These are phyloP conservation scores for Rhizopus delemar DNA, from an alignment of 371 early-diverging fungal genomes.

Conservation along the genomic window DNA sequence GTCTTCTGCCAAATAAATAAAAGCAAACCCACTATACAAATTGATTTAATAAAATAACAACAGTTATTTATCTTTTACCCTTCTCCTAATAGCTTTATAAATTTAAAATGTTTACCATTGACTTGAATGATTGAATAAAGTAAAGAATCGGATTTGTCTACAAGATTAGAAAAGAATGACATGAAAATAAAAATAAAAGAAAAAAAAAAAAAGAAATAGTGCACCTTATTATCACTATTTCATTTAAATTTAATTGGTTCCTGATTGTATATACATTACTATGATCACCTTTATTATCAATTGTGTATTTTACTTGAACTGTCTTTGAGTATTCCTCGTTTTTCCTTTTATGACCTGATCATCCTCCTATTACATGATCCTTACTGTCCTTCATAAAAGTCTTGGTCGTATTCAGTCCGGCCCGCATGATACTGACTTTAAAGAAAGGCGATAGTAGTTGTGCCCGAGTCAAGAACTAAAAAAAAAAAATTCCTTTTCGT, in stretches of 20 bases:
- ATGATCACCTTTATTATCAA: no score
- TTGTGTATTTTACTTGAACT: no score
- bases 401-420: no score
- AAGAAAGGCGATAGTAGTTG: no score
- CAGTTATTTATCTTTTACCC: constrained; percentile 47
- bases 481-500: constrained; percentile 5
- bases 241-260: not conserved
- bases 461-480: not conserved
- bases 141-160: not conserved
- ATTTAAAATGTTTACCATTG: not conserved
- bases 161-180: constrained; percentile 3
- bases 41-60: not conserved
- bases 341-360: no score
- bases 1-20: constrained; percentile 71
- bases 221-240: not conserved
- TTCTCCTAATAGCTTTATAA: constrained; percentile 62
- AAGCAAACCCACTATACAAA: constrained; percentile 67
- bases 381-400: no score
- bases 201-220: not conserved
- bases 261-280: not conserved
- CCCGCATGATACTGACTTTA: no score
- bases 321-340: no score
- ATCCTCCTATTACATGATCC: no score
- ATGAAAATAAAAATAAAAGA: not conserved
- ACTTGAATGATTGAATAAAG: not conserved